Base-by-base conservation (phyloP, 108 stramenopile genomes). In the Cyclotella cryptica region DNA sequence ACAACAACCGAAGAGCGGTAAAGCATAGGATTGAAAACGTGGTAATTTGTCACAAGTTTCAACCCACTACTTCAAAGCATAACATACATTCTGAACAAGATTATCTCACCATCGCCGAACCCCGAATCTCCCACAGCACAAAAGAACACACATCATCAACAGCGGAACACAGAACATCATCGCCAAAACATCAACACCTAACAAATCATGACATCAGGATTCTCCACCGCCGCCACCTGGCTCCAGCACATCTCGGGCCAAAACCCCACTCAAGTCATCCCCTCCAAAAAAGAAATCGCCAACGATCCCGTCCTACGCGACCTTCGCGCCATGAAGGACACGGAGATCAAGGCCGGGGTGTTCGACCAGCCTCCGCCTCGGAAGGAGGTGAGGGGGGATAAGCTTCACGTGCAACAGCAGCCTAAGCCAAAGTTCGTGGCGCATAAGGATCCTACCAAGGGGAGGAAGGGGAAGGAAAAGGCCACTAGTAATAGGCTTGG, bases 361-460 rank as follows among this genome's bases (percentile, higher is more conserved):
- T 49, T 49, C n/a, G 9, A 49, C n/a, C 47, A n/a, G 15, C n/a
- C 47, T 17, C n/a, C 15, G 15, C 47, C 47, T n/a, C 15, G 57
- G 19, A 21, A 27, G 13, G 22, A 27, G 26, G 13, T 1, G 19
- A 51, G 49, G 49, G 49, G 19, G 19, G n/a, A 51, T 19, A 51
- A 19, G 8, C 3, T 19, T 19, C 69, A 65, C 24, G 27, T 71
- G 60, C 69, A 71, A 64, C 70, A 79, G 54, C 78, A 79, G 55
- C 78, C 78, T 0, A 79, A 79, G 54, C 78, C 78, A 11, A 79
- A 79, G 71, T 79, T 79, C 29, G 71, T 79, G 28, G 70, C 70
- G 19, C 78, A 71, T 30, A 79, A 72, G 55, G 55, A 40, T 17
- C 71, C 78, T 21, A 57, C 64, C n/a, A 79, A 41, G 71, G 78